Base-by-base conservation (phyloP, 495 filamentous ascomycete genomes). In the Daldinia loculata region DNA sequence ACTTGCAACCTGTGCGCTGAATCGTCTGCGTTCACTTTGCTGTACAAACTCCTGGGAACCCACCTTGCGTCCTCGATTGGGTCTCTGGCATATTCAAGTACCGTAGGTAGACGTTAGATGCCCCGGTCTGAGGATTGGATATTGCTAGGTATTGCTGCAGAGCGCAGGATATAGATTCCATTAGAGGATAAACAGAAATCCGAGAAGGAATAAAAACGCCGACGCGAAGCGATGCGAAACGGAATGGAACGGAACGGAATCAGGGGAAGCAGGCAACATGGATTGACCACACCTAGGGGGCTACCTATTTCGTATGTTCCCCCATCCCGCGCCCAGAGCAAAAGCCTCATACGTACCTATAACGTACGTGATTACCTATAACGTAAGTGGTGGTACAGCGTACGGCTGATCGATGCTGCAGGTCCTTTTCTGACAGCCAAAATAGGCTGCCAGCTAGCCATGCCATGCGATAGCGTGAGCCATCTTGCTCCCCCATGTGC, bases 371-470 rank as follows among this genome's bases (percentile, higher is more conserved):
- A n/a, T n/a, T n/a, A n/a, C n/a, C n/a, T n/a, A 51, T 34, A 34
- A 36, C 34, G 34, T 36, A 12, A 11, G 34, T 36, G 34, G 50
- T 30, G 26, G 50, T 30, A 53, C 50, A 53, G 15, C 50, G 32
- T 53, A 67, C 56, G 56, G 48, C 64, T 61, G 64, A 67, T 67
- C 64, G 64, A 67, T 67, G 50, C 57, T 67, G 64, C 64, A 61
- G 64, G 56, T 61, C n/a, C 64, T 45, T 55, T 51, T 48, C 19
- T 41, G 51, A 64, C 41, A 59, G 43, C 55, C 39, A 56, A 58
- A 24, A 7, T 50, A 30, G 50, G 50, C 30, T 30, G 39, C 29
- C 29, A 61, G 58, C 43, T 43, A 50, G 58, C 58, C 58, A 61
- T 61, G 58, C 43, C 17, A 61, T 30, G 38, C 64, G 32, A 67